Evolutionary conservation across 768 basidiomycete genomes (phyloP).

Genomic region (Leucocoprinus birnbaumii): DNA sequence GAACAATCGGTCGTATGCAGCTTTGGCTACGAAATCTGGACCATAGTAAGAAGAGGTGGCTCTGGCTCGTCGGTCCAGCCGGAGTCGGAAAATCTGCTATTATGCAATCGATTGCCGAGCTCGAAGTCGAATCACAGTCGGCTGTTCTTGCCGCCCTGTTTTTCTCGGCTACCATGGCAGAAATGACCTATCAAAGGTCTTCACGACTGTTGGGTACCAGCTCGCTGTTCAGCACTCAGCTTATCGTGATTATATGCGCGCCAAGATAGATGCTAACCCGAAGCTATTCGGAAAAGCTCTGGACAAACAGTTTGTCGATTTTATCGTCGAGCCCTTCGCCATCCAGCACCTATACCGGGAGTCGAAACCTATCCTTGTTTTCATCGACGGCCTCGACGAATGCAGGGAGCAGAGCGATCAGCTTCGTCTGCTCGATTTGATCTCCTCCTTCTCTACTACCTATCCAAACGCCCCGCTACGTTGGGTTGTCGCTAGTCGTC

Average conservation of each 20-base stretch:
- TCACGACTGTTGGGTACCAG: slow-evolving; percentile 19
- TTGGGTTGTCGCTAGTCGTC: slow-evolving; percentile 5
- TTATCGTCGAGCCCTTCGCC: slow-evolving; percentile 16
- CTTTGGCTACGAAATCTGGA: not conserved
- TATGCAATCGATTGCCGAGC: not conserved
- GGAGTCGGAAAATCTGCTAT: not conserved
- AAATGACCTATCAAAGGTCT: not conserved
- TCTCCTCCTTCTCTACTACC: not conserved
- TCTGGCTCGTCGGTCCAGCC: not conserved
- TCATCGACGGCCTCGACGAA: not conserved
- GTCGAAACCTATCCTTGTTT: not conserved
- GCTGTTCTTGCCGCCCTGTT: not conserved
- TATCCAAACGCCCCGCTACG: not conserved
- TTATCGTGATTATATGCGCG: slow-evolving; percentile 2
- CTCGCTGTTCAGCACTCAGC: slow-evolving; percentile 12
- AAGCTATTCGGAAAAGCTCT: slow-evolving; percentile 8
- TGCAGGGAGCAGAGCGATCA: not conserved
- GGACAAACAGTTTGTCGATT: slow-evolving; percentile 8
- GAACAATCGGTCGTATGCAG: not conserved
- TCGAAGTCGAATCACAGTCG: too few species aligned
- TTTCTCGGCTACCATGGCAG: not conserved
- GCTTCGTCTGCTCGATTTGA: not conserved
- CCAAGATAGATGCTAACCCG: slow-evolving; percentile 5
- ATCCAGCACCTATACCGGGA: not conserved
- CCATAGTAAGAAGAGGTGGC: not conserved